Conservation (phyloP, 1,284 basidiomycete genomes). For the Xerocomus amazonicus region DNA sequence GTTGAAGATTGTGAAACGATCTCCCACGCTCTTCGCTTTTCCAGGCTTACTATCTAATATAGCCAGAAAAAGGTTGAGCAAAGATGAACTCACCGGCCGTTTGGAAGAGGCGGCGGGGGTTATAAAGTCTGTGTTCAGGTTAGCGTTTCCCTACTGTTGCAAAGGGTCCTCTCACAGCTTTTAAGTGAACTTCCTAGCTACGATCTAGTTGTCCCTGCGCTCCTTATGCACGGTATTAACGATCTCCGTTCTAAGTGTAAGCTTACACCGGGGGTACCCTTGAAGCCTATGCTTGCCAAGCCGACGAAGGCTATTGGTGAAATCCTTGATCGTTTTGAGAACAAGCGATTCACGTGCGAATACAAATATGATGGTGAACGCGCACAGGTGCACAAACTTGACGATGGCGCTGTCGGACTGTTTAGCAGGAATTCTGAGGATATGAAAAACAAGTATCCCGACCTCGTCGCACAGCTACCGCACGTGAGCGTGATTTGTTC, state of each 20-base stretch:
- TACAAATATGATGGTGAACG: conserved; percentile 99
- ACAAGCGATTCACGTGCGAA: conserved; percentile 95
- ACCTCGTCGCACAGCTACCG: conserved; percentile 91
- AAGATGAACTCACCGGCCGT: conserved; percentile 69
- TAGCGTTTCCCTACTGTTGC: conserved; percentile 13
- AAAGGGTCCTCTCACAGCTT: conserved; percentile 1
- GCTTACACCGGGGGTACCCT: conserved; percentile 91
- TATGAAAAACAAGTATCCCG: conserved; percentile 99
- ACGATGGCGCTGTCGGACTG: conserved; percentile 78
- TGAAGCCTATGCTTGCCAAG: conserved; percentile 99
- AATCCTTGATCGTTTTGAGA: conserved; percentile 96
- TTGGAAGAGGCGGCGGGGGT: conserved; percentile 79
- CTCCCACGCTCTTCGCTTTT: background rate
- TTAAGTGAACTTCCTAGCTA: conserved; percentile 90
- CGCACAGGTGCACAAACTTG: conserved; percentile 82
- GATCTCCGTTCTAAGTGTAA: conserved; percentile 76
- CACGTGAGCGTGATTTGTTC: conserved; percentile 47
- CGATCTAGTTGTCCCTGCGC: conserved; percentile 89
- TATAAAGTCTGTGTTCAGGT: conserved; percentile 94
- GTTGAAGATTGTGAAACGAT: conserved; percentile 55
- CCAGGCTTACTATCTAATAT: conserved; percentile 5
- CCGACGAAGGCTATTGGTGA: conserved; percentile 99
- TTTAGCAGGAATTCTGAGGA: conserved; percentile 99
- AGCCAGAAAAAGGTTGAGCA: conserved; percentile 72
- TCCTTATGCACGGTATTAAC: conserved; percentile 78